Evolutionary conservation across 257 asterid species (phyloP), one percentile per base, ranked within the genome.

Genomic region (Cinchona pubescens): DNA sequence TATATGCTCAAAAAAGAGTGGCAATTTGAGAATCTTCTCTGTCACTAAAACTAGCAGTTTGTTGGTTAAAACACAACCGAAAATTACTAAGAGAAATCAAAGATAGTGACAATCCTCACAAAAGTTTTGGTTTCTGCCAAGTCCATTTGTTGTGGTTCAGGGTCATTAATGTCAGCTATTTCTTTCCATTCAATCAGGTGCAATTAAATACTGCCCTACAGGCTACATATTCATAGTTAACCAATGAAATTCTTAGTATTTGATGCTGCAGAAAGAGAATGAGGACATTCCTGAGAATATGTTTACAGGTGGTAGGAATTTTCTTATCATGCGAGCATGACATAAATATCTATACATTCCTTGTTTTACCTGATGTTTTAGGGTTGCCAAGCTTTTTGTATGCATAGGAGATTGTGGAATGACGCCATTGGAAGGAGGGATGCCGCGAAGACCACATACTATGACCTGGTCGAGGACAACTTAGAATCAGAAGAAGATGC

Each of bases 341-440:
- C 21, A 34, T 32, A 5, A 40, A 29, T 18, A 64, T 15, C 21
- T 9, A 6, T 3, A 16, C 0, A 23, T 63, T 35, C 12, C 18
- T 10, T n/a, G 75, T 37, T 25, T 68, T 81, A 90, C 99, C 97
- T 92, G 99, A 83, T 95, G 97, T 82, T 95, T 95, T 74, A 95
- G 87, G 71, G 98, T 93, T 60, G 99, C 99, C 83, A 95, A 81
- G 79, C 97, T 92, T 81, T 90, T 95, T 0, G 99, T 95, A 78
- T 95, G 99, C 99, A 95, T 95, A 8, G 99, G 99, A 32, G 98
- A 92, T 83, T 95, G 99, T 1, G 99, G 99, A 79, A 95, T 93
- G 74, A 95, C 99, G 67, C 99, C 99, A 80, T 95, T 95, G 40
- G 99, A 83, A 67, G 99, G 99, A 87, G 99, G 99, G 77, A 95